Evolutionary conservation across 1,139 yeast species (phyloP).

Genomic region (Scheffersomyces insectosa): DNA sequence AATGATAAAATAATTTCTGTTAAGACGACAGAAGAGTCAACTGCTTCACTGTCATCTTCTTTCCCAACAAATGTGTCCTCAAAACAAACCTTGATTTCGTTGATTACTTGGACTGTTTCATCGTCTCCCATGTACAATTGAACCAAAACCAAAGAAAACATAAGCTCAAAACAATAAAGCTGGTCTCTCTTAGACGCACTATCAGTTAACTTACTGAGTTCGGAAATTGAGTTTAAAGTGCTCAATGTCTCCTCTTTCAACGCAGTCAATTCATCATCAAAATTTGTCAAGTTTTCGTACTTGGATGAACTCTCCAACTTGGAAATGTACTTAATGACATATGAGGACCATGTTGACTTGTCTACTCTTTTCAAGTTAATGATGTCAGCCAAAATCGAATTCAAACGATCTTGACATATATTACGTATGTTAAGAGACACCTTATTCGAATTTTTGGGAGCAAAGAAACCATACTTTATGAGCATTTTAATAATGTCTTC

Average conservation of each 20-base stretch:
- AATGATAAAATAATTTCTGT: constrained; percentile 81
- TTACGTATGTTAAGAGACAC: constrained; percentile 36
- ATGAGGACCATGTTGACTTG: constrained; percentile 60
- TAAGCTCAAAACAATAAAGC: constrained; percentile 57
- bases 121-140: constrained; percentile 80
- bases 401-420: constrained; percentile 59
- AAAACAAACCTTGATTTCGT: constrained; percentile 64
- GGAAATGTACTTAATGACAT: constrained; percentile 33
- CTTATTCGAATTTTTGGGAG: constrained; percentile 15
- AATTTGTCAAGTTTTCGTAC: constrained; percentile 36
- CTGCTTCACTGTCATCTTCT: constrained; percentile 20
- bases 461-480: constrained; percentile 59
- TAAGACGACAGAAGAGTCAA: constrained; percentile 57
- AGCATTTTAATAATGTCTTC: constrained; percentile 53
- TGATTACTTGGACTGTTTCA: constrained; percentile 74
- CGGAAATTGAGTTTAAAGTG: constrained; percentile 47
- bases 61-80: constrained; percentile 33
- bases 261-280: constrained; percentile 55
- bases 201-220: constrained; percentile 14
- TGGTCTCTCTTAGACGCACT: constrained; percentile 20
- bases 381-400: constrained; percentile 63
- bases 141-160: constrained; percentile 75
- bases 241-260: constrained; percentile 54
- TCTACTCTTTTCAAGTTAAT: constrained; percentile 47
- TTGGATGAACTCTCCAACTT: constrained; percentile 24